These are phyloP conservation scores for Melampsora americana DNA, from an alignment of 1,284 basidiomycete species.

Conservation along the genomic window DNA sequence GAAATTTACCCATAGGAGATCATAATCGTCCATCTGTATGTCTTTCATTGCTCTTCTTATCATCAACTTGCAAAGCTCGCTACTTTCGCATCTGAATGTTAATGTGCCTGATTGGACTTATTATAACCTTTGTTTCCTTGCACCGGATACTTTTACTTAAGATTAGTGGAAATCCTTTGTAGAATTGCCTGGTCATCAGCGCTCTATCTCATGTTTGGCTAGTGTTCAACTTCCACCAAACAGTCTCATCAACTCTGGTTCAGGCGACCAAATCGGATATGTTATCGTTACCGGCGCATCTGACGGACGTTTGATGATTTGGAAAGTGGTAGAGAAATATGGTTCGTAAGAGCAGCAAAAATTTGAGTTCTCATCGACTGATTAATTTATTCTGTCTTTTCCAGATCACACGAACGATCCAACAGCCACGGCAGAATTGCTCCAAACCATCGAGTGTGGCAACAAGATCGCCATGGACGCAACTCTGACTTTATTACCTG, in stretches of 20 bases:
- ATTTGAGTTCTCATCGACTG: background rate
- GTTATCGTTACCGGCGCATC: conserved; percentile 33
- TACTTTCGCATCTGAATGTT: background rate
- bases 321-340: conserved; percentile 5
- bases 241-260: background rate
- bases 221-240: background rate
- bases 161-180: conserved; percentile 23
- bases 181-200: conserved; percentile 20
- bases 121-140: background rate
- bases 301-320: conserved; percentile 26
- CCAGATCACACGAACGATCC: background rate
- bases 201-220: conserved; percentile 34
- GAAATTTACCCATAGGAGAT: background rate
- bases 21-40: background rate
- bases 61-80: background rate
- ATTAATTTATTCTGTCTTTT: background rate
- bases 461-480: conserved; percentile 73
- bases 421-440: conserved; percentile 55
- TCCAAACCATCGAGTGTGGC: conserved; percentile 66
- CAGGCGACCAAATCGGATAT: background rate
- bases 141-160: background rate
- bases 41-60: background rate
- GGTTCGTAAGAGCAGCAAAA: conserved; percentile 13
- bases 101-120: background rate
- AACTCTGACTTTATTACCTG: conserved; percentile 65